A percentile compares a stretch with the other conserved stretches of the same genome.
These are phyloP conservation scores for Melastoma candidum DNA, from an alignment of 441 rosid genomes.

Conservation along the genomic window DNA sequence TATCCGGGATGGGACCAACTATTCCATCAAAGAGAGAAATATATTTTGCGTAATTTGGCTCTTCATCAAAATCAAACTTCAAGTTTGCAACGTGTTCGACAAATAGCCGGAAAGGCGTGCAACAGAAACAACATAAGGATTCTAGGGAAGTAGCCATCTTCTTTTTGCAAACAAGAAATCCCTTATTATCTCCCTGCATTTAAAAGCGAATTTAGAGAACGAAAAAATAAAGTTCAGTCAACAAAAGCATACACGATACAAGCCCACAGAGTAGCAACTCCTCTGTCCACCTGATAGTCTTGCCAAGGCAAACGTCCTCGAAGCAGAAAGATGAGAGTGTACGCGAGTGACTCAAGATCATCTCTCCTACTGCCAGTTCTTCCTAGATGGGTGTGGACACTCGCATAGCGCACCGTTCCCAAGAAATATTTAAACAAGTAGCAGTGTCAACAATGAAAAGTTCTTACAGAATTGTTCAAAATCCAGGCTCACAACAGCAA, in stretches of 20 bases:
- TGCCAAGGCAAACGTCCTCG: conserved; percentile 97
- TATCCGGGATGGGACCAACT: conserved; percentile 72
- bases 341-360: conserved; percentile 95
- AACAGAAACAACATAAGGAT: conserved; percentile 72
- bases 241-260: background rate
- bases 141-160: conserved; percentile 97
- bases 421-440: conserved; percentile 22
- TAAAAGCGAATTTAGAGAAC: background rate
- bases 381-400: conserved; percentile 97
- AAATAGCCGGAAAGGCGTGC: conserved; percentile 72
- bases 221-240: background rate
- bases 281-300: conserved; percentile 67
- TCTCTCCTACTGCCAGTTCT: conserved; percentile 95
- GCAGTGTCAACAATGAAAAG: background rate
- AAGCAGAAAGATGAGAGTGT: conserved; percentile 90
- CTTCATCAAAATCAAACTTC: conserved; percentile 95
- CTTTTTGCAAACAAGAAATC: conserved; percentile 92
- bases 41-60: conserved; percentile 83
- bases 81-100: conserved; percentile 80
- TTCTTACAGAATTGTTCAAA: background rate
- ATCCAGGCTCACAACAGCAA: background rate
- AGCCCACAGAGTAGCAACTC: background rate
- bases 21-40: conserved; percentile 85
- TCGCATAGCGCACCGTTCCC: conserved; percentile 96
- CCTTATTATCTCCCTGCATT: conserved; percentile 87